Evolutionary conservation across 78 protist species (phyloP).

Genomic region (Dictyostelium intermedium): DNA sequence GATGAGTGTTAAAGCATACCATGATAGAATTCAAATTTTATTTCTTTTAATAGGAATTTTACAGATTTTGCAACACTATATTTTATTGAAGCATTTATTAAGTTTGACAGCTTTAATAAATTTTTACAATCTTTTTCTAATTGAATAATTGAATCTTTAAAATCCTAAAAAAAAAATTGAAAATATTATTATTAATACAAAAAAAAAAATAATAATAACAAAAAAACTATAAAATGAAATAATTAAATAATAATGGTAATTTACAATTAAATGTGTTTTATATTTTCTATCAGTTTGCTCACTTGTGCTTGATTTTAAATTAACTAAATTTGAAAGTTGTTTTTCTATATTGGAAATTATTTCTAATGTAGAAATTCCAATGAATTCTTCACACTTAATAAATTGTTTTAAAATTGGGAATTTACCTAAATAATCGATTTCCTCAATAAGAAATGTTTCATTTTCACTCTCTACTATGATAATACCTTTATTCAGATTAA

Average conservation of each 20-base stretch:
- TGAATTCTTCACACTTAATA: not conserved
- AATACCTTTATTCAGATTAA: conserved; percentile 2
- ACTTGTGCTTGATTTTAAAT: not conserved
- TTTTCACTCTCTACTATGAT: not conserved
- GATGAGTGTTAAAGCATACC: not conserved
- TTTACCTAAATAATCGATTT: not conserved
- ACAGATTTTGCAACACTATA: not conserved
- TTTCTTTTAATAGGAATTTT: not conserved
- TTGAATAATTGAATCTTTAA: not conserved
- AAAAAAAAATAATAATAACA: not conserved
- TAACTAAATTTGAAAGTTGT: not conserved
- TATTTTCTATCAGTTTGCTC: conserved; percentile 9
- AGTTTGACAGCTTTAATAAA: not conserved
- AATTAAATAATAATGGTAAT: too few relatives aligned
- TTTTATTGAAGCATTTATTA: not conserved
- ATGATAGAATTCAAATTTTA: not conserved
- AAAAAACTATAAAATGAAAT: not conserved
- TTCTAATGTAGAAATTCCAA: not conserved
- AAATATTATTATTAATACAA: not conserved
- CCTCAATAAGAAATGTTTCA: not conserved
- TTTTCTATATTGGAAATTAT: not conserved
- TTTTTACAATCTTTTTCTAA: conserved; percentile 12
- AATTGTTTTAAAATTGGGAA: not conserved
- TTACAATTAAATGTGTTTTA: not conserved
- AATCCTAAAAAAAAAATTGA: not conserved